These are phyloP conservation scores for Cephalotrichum gorgonifer DNA, from an alignment of 2,329 filamentous ascomycete genomes.

Conservation along the genomic window DNA sequence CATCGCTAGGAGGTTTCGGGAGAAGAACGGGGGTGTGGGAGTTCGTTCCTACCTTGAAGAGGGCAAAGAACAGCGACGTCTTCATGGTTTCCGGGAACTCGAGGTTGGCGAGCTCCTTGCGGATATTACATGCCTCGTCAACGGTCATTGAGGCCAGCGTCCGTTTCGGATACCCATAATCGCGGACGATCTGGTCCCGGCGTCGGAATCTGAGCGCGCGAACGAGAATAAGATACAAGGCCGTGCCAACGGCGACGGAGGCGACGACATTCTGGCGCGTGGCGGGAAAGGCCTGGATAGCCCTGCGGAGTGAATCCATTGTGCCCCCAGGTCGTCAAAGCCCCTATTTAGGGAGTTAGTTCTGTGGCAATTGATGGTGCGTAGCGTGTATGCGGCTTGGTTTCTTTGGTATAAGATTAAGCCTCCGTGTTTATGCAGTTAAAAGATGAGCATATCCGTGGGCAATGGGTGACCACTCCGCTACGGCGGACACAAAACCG, in stretches of 20 bases:
- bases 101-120: conserved; percentile 15
- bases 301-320: too few species aligned
- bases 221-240: background rate
- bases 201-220: conserved; percentile 1
- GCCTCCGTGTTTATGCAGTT: too few species aligned
- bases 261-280: background rate
- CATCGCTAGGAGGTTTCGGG: background rate
- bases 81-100: conserved; percentile 45
- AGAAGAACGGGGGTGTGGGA: background rate
- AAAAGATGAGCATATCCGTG: too few species aligned
- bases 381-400: too few species aligned
- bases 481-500: too few species aligned
- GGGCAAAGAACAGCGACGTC: conserved; percentile 44
- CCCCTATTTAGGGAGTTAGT: too few species aligned
- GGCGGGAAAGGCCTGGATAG: too few species aligned
- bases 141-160: conserved; percentile 2
- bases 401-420: too few species aligned
- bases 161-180: background rate
- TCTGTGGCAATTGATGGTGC: too few species aligned
- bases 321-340: too few species aligned
- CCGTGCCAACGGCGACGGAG: background rate
- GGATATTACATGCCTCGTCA: background rate
- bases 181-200: background rate
- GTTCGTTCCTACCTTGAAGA: conserved; percentile 36
- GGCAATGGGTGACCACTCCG: too few species aligned